Evolutionary conservation across 2,329 filamentous ascomycete species (phyloP), one percentile per base, ranked within the genome.

Genomic region (Dactylellina haptotyla): DNA sequence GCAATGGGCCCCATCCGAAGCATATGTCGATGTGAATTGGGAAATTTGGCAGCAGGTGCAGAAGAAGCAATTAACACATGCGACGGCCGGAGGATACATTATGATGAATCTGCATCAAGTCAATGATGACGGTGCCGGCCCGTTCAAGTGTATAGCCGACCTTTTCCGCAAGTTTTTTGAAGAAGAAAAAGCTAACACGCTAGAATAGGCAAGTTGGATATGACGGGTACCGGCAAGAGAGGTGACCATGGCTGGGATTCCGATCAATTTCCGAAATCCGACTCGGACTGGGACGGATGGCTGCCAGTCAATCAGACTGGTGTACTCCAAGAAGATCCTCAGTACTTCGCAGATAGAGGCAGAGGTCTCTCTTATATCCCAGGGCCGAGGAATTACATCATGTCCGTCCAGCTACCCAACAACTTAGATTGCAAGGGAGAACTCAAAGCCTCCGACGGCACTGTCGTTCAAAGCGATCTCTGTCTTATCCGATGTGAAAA

Each of bases 401-500:
- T 56, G 51, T 23, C 12, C 10, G 20, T 30, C 16, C 3, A 25
- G 3, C 20, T 56, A 2, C 51, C 51, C 10, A 41, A 56, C 10
- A 56, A 41, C 51, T 34, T 41, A 18, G 32, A 56, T 30, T 41
- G 32, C 51, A 56, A 25, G 8, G 51, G 51, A 20, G 34, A 12
- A 9, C 26, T 54, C 14, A 54, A 34, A 3, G 50, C 6, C 12
- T 14, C 28, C 10, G 18, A 34, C 16, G 43, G 43, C 4, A 46
- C 8, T 5, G 88, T 84, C 59, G 87, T 86, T 25, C 87, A 84
- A n/a, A 39, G 23, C 4, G 51, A 56, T n/a, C 30, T 56, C 9
- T 56, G 32, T 12, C n/a, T 56, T 2, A 39, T 41, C 8, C 18
- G 32, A 20, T 41, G 51, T 41, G 32, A 56, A n/a, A 41, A 56